phyloP scores from a whole-genome alignment of 1,284 basidiomycete species.

The Pseudozyma sp. region DNA sequence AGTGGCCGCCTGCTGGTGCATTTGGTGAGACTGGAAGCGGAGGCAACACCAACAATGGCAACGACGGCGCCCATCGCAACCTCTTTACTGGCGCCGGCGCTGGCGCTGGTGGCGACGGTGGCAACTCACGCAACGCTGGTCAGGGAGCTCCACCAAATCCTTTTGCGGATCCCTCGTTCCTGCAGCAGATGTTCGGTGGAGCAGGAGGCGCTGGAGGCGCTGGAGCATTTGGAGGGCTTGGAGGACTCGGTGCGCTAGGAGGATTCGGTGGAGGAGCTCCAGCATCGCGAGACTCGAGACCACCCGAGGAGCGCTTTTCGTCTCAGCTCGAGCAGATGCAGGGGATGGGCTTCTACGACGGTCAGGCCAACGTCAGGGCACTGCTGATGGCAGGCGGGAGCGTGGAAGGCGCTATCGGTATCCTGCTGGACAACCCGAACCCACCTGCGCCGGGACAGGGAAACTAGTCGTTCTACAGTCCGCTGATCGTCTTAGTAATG shows the following conservation, averaged over 20 bases:
- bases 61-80: slow-evolving; percentile 16
- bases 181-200: slow-evolving; percentile 47
- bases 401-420: slow-evolving; percentile 61
- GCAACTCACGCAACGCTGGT: slow-evolving; percentile 11
- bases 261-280: slow-evolving; percentile 26
- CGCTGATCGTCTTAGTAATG: too few relatives aligned
- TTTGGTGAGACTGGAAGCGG: slow-evolving; percentile 33
- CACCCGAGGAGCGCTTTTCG: slow-evolving; percentile 64
- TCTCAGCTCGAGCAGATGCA: slow-evolving; percentile 66
- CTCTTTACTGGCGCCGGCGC: slow-evolving; percentile 8
- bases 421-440: slow-evolving; percentile 56
- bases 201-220: slow-evolving; percentile 38
- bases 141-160: slow-evolving; percentile 24
- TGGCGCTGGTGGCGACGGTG: slow-evolving; percentile 19
- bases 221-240: slow-evolving; percentile 42
- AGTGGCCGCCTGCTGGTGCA: slow-evolving; percentile 58
- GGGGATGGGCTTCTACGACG: slow-evolving; percentile 65
- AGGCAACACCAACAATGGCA: slow-evolving; percentile 17
- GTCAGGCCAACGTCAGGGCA: slow-evolving; percentile 60
- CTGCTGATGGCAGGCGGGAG: slow-evolving; percentile 62
- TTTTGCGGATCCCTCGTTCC: slow-evolving; percentile 36
- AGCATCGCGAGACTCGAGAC: slow-evolving; percentile 46
- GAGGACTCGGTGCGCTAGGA: slow-evolving; percentile 30
- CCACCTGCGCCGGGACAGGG: slow-evolving; percentile 20
- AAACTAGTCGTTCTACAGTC: too few relatives aligned